Percentiles rank a stretch among this genome's conserved stretches.
Evolutionary conservation across 176 grass and related monocot genomes (phyloP).

Genomic region (Rhynchospora pubera): DNA sequence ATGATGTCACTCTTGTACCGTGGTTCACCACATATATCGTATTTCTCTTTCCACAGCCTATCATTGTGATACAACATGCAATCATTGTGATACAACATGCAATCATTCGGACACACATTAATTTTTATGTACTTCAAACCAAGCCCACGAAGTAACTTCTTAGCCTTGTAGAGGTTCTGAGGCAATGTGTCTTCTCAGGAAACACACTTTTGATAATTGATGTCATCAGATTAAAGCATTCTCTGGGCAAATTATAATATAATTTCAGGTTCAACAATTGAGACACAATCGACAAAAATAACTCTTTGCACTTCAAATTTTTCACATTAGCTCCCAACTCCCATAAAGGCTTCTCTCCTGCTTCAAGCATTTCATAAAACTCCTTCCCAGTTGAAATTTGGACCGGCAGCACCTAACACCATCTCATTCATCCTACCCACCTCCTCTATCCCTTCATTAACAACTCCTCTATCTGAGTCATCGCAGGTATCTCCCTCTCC

Average conservation of each 20-base stretch:
- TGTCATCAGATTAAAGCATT: neutral
- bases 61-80: neutral
- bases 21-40: neutral
- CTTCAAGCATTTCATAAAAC: neutral
- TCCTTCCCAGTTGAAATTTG: neutral
- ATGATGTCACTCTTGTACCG: neutral
- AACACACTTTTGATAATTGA: neutral
- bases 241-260: neutral
- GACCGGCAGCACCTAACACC: neutral
- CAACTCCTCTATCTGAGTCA: too few species aligned
- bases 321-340: neutral
- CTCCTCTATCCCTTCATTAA: too few species aligned
- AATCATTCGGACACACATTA: neutral
- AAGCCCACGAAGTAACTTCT: neutral
- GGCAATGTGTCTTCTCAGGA: neutral
- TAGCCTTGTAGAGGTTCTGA: neutral
- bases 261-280: neutral
- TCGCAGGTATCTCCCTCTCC: too few species aligned
- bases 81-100: neutral
- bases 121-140: neutral
- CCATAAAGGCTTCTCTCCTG: neutral
- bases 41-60: neutral
- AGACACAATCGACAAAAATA: neutral
- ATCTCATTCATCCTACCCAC: too few species aligned
- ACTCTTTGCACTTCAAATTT: neutral